These are phyloP conservation scores for Fusarium camptoceras DNA, from an alignment of 2,329 filamentous ascomycete species.

Conservation along the genomic window DNA sequence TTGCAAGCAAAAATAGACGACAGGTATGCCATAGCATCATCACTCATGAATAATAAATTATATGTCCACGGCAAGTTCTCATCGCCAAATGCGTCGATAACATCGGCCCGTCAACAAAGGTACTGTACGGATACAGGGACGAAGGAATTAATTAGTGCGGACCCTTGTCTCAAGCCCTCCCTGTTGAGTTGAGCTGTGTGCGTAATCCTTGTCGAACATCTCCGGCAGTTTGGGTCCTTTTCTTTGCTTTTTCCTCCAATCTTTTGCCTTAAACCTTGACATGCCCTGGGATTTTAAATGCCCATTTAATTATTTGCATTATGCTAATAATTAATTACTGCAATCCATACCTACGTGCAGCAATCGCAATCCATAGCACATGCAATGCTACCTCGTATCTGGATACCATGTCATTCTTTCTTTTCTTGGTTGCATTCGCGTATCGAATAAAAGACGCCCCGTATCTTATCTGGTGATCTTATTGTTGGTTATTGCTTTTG, in stretches of 20 bases:
- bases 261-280: neutral
- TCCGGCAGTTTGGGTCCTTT: constrained; percentile 17
- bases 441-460: constrained; percentile 19
- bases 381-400: neutral
- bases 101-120: constrained; percentile 17
- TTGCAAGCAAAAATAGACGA: neutral
- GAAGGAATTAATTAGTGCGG: constrained; percentile 15
- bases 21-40: neutral
- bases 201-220: constrained; percentile 5
- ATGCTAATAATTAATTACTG: neutral
- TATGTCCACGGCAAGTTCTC: neutral
- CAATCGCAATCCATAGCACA: neutral
- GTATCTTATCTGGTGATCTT: neutral
- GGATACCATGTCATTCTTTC: neutral
- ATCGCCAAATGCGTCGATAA: neutral
- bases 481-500: constrained; percentile 4
- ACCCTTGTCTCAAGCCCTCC: constrained; percentile 1
- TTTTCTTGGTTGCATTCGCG: constrained; percentile 23
- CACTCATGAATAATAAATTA: neutral
- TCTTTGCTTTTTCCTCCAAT: constrained; percentile 22
- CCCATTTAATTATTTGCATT: neutral
- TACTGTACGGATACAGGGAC: neutral
- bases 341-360: neutral
- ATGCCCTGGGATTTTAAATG: neutral
- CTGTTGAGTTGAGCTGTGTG: neutral